phyloP scores from a whole-genome alignment of 192 early-diverging fungal genomes.

The Backusella sp. region DNA sequence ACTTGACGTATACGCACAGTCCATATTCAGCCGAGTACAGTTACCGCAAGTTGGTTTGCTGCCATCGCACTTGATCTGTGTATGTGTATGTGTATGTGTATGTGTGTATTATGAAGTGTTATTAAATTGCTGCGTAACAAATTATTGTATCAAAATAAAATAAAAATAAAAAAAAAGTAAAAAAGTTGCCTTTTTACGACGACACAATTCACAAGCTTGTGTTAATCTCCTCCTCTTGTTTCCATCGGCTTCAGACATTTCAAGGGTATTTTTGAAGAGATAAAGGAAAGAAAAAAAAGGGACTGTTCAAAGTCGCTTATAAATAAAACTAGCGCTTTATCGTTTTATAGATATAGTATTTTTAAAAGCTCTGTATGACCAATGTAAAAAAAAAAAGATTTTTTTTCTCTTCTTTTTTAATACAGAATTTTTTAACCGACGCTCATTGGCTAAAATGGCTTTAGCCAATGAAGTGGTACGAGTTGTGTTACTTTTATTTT shows the following conservation, averaged over 20 bases:
- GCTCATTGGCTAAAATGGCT: too few species aligned
- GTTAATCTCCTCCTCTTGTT: slow-evolving; percentile 64
- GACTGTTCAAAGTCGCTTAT: too few species aligned
- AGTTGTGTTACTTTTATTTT: too few species aligned
- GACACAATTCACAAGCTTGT: slow-evolving; percentile 71
- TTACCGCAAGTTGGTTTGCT: slow-evolving; percentile 75
- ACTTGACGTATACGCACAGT: slow-evolving; percentile 80
- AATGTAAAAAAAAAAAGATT: too few species aligned
- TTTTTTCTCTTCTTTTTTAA: background rate
- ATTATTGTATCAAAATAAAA: background rate
- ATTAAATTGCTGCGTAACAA: background rate
- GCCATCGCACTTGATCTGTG: slow-evolving; percentile 80
- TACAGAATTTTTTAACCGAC: too few species aligned
- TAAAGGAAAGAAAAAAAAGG: background rate
- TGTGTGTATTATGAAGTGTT: background rate
- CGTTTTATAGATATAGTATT: too few species aligned
- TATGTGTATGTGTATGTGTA: background rate
- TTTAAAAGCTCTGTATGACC: too few species aligned
- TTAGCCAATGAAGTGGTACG: too few species aligned
- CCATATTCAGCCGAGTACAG: slow-evolving; percentile 63
- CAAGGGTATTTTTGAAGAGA: background rate
- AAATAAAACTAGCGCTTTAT: too few species aligned
- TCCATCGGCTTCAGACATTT: slow-evolving; percentile 1
- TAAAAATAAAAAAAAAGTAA: too few species aligned
- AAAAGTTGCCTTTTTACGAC: slow-evolving; percentile 63